Percentiles rank a stretch among this genome's conserved stretches.
phyloP scores from a whole-genome alignment of 2,329 filamentous ascomycete species.

The Thelonectria olida region DNA sequence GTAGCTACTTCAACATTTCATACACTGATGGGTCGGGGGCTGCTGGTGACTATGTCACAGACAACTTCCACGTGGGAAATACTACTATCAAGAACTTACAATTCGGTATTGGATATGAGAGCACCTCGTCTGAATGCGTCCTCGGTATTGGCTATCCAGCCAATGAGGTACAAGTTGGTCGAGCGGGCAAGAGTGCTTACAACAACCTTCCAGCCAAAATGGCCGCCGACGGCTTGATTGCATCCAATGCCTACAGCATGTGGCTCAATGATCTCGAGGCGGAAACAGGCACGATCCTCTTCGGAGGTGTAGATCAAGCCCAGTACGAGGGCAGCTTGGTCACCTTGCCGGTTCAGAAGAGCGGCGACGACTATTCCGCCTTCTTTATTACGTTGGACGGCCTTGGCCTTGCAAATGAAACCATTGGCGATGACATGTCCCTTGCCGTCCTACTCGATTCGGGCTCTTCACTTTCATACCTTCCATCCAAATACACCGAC shows the following conservation, averaged over 20 bases:
- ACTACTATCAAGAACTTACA: constrained; percentile 66
- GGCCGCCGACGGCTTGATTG: constrained; percentile 67
- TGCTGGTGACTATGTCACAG: constrained; percentile 80
- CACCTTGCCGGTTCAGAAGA: constrained; percentile 72
- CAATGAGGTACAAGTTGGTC: constrained; percentile 79
- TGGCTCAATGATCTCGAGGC: constrained; percentile 79
- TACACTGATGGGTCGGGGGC: constrained; percentile 86
- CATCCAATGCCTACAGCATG: constrained; percentile 75
- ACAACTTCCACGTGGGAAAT: constrained; percentile 71
- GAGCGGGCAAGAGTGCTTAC: constrained; percentile 64
- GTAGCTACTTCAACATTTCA: constrained; percentile 83
- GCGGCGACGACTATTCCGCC: constrained; percentile 62
- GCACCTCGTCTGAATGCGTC: constrained; percentile 73
- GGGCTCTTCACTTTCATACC: constrained; percentile 73
- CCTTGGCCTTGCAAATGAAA: constrained; percentile 55
- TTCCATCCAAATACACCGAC: constrained; percentile 64
- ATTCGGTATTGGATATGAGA: constrained; percentile 77
- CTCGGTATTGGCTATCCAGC: constrained; percentile 83
- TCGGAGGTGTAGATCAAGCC: constrained; percentile 76
- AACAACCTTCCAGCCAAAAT: constrained; percentile 75
- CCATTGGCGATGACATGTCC: constrained; percentile 58
- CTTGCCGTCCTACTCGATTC: constrained; percentile 76
- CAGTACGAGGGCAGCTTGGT: constrained; percentile 71
- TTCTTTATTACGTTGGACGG: constrained; percentile 76
- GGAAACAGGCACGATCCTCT: constrained; percentile 73